Percentiles rank a stretch among this genome's conserved stretches.
These are phyloP conservation scores for Cystobasidium slooffiae DNA, from an alignment of 1,284 basidiomycete species.

Conservation along the genomic window DNA sequence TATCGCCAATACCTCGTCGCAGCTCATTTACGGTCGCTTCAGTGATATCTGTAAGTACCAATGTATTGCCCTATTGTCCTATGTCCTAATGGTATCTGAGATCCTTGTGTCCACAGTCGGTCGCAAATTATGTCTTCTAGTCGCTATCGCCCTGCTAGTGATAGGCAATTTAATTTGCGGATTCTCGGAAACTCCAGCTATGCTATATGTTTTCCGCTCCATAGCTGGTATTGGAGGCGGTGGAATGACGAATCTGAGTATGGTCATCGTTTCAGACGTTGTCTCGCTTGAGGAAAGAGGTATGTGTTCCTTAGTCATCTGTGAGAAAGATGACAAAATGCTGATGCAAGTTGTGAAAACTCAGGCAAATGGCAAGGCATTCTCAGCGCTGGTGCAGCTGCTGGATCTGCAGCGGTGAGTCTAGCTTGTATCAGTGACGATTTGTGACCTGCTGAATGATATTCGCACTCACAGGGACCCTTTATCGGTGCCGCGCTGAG, in stretches of 20 bases:
- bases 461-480: conserved; percentile 18
- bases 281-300: conserved; percentile 34
- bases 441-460: not conserved
- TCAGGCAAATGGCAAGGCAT: conserved; percentile 44
- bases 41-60: conserved; percentile 47
- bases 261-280: conserved; percentile 42
- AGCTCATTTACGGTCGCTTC: conserved; percentile 47
- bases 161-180: conserved; percentile 48
- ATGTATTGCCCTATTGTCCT: no score
- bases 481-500: conserved; percentile 40
- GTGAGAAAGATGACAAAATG: not conserved
- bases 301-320: not conserved
- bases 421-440: not conserved
- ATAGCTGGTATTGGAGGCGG: conserved; percentile 50
- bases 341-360: not conserved
- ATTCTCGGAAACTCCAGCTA: conserved; percentile 44
- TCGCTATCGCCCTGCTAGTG: conserved; percentile 46
- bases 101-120: conserved; percentile 28
- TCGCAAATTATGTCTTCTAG: conserved; percentile 46
- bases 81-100: no score
- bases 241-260: conserved; percentile 40
- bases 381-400: conserved; percentile 28
- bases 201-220: conserved; percentile 46
- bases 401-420: conserved; percentile 24
- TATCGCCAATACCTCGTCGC: conserved; percentile 44